Evolutionary conservation across 306 rosid species (phyloP).

Genomic region (Trichosanthes truncata): DNA sequence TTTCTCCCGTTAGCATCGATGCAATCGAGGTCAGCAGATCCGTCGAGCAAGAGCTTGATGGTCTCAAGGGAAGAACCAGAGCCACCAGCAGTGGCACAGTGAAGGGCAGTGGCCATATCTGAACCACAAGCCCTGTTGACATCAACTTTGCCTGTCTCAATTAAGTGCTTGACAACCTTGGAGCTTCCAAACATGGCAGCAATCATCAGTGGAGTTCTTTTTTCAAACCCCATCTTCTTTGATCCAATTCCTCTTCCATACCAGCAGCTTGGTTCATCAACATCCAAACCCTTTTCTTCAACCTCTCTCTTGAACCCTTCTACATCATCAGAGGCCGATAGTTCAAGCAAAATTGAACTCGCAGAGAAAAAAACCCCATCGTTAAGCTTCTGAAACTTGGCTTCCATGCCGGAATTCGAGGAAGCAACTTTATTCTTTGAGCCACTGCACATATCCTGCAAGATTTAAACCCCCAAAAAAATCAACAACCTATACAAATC

Average conservation of each 20-base stretch:
- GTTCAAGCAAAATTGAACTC: constrained; percentile 58
- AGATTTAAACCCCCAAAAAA: constrained; percentile 6
- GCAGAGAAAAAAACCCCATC: constrained; percentile 15
- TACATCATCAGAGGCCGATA: constrained; percentile 71
- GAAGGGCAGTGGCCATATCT: constrained; percentile 84
- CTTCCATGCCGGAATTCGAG: constrained; percentile 48
- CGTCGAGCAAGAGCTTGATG: constrained; percentile 76
- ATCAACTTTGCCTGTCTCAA: constrained; percentile 51
- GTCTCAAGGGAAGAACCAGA: constrained; percentile 46
- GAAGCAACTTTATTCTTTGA: constrained; percentile 42
- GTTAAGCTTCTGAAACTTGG: constrained; percentile 41
- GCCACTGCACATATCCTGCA: constrained; percentile 79
- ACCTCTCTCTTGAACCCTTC: constrained; percentile 56
- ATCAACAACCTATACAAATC: constrained; percentile 5
- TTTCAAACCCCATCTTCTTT: constrained; percentile 81
- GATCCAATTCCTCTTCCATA: constrained; percentile 87
- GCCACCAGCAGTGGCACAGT: constrained; percentile 81
- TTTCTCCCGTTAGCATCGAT: constrained; percentile 47
- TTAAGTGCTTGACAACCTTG: constrained; percentile 48
- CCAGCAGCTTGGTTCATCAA: constrained; percentile 66
- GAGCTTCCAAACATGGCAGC: constrained; percentile 84
- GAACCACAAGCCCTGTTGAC: constrained; percentile 69
- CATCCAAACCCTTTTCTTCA: constrained; percentile 53
- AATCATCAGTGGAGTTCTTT: constrained; percentile 88
- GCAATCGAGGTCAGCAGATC: constrained; percentile 50